Base-by-base conservation (phyloP, 2,329 filamentous ascomycete genomes). In the Proliferodiscus dingleyae region DNA sequence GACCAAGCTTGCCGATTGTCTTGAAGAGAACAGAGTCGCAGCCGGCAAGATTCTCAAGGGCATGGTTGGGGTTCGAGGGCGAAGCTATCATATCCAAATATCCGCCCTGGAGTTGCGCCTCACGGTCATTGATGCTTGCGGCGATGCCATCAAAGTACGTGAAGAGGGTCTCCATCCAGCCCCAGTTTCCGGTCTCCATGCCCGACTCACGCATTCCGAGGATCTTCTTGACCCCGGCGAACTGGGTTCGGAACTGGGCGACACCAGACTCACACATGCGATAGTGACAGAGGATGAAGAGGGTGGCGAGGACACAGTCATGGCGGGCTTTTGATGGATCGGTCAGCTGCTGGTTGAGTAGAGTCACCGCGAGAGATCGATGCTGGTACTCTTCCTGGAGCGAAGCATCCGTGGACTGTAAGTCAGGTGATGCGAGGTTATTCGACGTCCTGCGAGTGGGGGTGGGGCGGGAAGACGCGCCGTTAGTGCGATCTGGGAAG, bases 101-200 rank as follows among this genome's bases (percentile, higher is more conserved):
- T 26, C 75, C 71, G 21, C 77, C 77, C 29, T 75, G 73, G 15
- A 95, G 78, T 64, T 95, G 88, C 23, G 87, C 81, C 66, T 96
- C 90, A 41, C 90, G 81, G 66, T 95, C 87, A 58, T 96, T 96
- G 62, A 95, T 88, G 42, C 86, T 90, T 30, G 88, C 88, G 0
- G 89, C 89, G 69, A 96, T 88, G 45, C 90, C 88, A 64, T 96
- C 91, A 62, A 95, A 94, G 75, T 91, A 95, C 26, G 88, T 93
- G 61, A 96, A 96, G 56, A 95, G 81, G 33, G 88, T 83, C 59
- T 94, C 87, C 71, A 95, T 91, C 90, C 90, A 96, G 10, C 83
- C 80, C 47, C 88, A 85, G 50, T 89, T 86, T 41, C 81, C 71
- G 10, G 72, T 72, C 37, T 78, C 65, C 60, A 81, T 59, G 63